Evolutionary conservation across 2,329 filamentous ascomycete genomes (phyloP), one percentile per base, ranked within the genome.

Genomic region (Arthroderma uncinatum): DNA sequence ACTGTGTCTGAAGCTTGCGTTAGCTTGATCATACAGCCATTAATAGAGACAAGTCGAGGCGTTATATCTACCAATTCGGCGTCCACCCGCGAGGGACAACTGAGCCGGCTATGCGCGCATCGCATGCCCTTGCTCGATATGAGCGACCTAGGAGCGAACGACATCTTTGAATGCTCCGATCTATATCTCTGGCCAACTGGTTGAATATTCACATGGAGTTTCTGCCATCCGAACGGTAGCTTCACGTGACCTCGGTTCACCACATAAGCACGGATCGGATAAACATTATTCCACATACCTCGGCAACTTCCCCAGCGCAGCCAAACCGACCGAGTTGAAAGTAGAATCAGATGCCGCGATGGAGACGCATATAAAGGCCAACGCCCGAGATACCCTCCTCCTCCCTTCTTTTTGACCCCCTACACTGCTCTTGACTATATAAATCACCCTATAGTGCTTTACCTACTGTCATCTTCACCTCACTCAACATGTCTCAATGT

Each of bases 401-500:
- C 28, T 54, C 36, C 52, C 33, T 54, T 54, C 33, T 39, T 54
- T 37, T 39, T 23, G 5, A n/a, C 52, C 33, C 14, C 1, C 14
- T 25, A 14, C 16, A 12, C 54, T 40, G 57, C 12, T 12, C 36
- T 57, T 37, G 50, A 39, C 55, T 57, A 53, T 33, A 48, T 42
- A 33, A 30, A 53, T 21, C 37, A 30, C 57, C 33, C 21, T 54
- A 56, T 57, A 56, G 34, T 40, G 33, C 53, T 37, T 55, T 52
- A 14, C 10, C 34, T 56, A 21, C 40, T 56, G 36, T 56, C 57
- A 54, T 34, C 59, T 65, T 59, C 62, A 67, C 63, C 33, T 33
- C 19, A 47, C 60, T 64, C 66, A 71, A 63, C 63, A 75, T 75
- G 73, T 74, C 73, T 67, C 68, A 68, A 66, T 70, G 73, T 74